These are phyloP conservation scores for Eragrostis tef DNA, from an alignment of 202 grass and related monocot species.

Conservation along the genomic window DNA sequence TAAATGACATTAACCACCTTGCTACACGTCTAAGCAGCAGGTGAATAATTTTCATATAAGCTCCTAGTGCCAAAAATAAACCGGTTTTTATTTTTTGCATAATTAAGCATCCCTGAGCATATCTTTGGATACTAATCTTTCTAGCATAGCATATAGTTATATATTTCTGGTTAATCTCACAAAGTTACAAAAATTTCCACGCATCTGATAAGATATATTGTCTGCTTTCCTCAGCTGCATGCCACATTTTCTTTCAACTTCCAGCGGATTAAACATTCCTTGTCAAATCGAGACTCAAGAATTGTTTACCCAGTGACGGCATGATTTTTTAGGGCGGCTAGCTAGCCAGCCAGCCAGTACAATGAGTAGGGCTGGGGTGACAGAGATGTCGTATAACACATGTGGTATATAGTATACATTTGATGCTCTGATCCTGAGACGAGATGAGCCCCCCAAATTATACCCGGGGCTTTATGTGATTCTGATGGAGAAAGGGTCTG, in stretches of 20 bases:
- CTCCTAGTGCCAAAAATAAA: too few species aligned
- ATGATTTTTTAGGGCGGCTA: neutral
- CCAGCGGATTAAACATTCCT: neutral
- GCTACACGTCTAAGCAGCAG: too few species aligned
- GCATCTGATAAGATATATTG: neutral
- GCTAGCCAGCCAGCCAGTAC: neutral
- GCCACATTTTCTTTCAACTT: neutral
- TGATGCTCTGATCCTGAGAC: conserved; percentile 46
- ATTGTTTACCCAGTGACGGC: neutral
- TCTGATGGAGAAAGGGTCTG: conserved; percentile 44
- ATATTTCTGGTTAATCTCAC: too few species aligned
- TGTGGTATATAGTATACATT: conserved; percentile 42
- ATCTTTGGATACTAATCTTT: too few species aligned
- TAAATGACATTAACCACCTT: too few species aligned
- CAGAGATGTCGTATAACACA: conserved; percentile 44
- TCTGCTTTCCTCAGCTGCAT: neutral
- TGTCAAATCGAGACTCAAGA: neutral
- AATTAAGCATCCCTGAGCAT: too few species aligned
- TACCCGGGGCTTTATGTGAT: conserved; percentile 54
- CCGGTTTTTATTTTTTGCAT: too few species aligned
- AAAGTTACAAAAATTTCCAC: neutral
- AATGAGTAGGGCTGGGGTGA: neutral
- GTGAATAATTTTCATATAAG: too few species aligned
- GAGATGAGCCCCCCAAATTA: conserved; percentile 51
- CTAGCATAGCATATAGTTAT: too few species aligned